Conservation (phyloP, 345 rosid genomes). For the Aurinia saxatilis region DNA sequence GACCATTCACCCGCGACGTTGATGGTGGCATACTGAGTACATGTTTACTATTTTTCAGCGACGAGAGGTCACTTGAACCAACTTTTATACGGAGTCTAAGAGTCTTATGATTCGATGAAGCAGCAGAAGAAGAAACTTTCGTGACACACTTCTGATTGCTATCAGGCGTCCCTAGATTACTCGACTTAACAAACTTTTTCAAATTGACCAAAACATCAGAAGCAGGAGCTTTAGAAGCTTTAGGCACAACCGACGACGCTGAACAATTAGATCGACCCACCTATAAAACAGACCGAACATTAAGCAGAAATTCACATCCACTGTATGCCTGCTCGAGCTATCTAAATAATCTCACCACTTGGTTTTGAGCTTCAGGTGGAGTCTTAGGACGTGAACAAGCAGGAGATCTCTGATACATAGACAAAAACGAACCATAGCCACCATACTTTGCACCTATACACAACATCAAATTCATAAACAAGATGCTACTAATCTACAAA, state of each 20-base stretch:
- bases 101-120: conserved; percentile 51
- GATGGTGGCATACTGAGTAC: conserved; percentile 75
- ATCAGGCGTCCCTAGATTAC: conserved; percentile 32
- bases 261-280: conserved; percentile 34
- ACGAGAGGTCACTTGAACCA: conserved; percentile 67
- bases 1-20: conserved; percentile 61
- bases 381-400: conserved; percentile 18
- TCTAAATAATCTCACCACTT: conserved; percentile 35
- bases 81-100: conserved; percentile 72
- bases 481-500: conserved; percentile 7
- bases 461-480: conserved; percentile 13
- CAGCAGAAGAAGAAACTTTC: conserved; percentile 26
- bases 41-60: conserved; percentile 57
- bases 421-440: conserved; percentile 35
- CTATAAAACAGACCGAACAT: conserved; percentile 31
- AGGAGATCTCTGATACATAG: conserved; percentile 32
- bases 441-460: conserved; percentile 33
- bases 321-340: conserved; percentile 12
- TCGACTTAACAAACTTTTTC: conserved; percentile 34
- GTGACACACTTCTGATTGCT: conserved; percentile 28
- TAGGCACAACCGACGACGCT: conserved; percentile 34
- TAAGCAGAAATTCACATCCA: conserved; percentile 9
- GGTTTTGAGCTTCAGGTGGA: conserved; percentile 24
- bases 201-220: conserved; percentile 32
- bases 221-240: conserved; percentile 34